phyloP scores from a whole-genome alignment of 83 land plant genomes.

The Isoetes engelmannii region DNA sequence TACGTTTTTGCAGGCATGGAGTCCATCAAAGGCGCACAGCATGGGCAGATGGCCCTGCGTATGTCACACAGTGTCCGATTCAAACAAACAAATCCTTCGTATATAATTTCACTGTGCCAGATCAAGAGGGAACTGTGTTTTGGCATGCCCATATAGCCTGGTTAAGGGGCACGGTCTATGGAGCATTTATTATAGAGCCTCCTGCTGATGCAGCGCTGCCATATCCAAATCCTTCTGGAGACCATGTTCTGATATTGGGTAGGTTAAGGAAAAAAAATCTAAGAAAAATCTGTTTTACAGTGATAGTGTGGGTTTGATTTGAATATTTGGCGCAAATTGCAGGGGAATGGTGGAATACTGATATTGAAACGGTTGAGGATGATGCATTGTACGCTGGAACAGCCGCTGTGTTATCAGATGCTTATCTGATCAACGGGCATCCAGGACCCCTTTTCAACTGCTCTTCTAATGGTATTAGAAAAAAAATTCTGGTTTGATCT shows the following conservation, averaged over 20 bases:
- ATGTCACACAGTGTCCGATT: constrained; percentile 67
- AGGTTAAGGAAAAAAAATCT: neutral
- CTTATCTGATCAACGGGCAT: constrained; percentile 69
- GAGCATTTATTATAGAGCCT: constrained; percentile 58
- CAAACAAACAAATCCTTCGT: constrained; percentile 44
- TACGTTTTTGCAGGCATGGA: constrained; percentile 47
- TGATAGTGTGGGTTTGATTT: neutral
- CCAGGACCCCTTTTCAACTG: constrained; percentile 55
- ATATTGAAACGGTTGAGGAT: constrained; percentile 50
- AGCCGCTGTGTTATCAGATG: constrained; percentile 64
- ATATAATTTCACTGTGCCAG: constrained; percentile 52
- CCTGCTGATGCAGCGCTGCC: constrained; percentile 42
- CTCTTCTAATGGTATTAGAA: constrained; percentile 28
- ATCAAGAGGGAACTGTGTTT: constrained; percentile 54
- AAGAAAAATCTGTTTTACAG: neutral
- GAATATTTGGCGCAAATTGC: neutral
- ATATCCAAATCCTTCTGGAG: constrained; percentile 59
- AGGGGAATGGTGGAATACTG: constrained; percentile 87
- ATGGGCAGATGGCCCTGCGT: constrained; percentile 67
- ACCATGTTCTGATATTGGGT: constrained; percentile 55
- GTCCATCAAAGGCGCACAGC: constrained; percentile 59
- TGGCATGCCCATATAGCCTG: constrained; percentile 68
- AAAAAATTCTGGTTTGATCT: too few relatives aligned
- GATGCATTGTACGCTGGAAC: constrained; percentile 45
- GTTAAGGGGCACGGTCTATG: constrained; percentile 55